Evolutionary conservation across 192 early-diverging fungal species (phyloP).

Genomic region (Tieghemiomyces parasiticus): DNA sequence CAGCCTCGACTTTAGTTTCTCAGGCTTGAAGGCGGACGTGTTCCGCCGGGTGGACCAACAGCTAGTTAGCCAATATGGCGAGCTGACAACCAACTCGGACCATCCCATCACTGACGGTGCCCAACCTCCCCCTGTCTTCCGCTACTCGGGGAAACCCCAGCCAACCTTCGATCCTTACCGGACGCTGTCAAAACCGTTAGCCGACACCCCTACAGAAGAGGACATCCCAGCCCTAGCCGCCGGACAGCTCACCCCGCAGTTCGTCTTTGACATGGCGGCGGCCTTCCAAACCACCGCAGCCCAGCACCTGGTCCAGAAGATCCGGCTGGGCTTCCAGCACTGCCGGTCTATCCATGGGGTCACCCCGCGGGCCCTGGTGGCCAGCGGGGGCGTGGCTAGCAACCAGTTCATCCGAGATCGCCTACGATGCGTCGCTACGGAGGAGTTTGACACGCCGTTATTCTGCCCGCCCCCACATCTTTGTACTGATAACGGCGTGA

Average conservation of each 20-base stretch:
- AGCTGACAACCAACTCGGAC: too few relatives aligned
- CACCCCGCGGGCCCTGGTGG: conserved; percentile 36
- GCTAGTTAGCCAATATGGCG: background rate
- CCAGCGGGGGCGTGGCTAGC: conserved; percentile 67
- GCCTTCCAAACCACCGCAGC: conserved; percentile 49
- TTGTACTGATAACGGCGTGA: conserved; percentile 72
- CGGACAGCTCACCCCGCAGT: background rate
- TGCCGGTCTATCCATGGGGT: conserved; percentile 14
- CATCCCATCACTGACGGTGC: too few relatives aligned
- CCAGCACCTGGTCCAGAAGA: conserved; percentile 46
- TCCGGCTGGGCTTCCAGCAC: conserved; percentile 36
- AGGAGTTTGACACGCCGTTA: conserved; percentile 27
- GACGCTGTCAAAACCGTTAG: too few relatives aligned
- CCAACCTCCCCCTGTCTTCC: too few relatives aligned
- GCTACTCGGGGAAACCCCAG: background rate
- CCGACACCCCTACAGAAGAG: too few relatives aligned
- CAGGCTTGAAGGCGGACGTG: conserved; percentile 56
- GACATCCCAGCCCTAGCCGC: too few relatives aligned
- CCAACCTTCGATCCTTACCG: background rate
- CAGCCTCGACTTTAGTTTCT: conserved; percentile 52
- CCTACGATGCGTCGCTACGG: conserved; percentile 23
- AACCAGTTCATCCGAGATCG: conserved; percentile 38
- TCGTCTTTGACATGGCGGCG: conserved; percentile 44
- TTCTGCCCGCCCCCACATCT: conserved; percentile 58
- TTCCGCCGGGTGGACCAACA: conserved; percentile 30